Evolutionary conservation across 805 yeast species (phyloP).

Genomic region (Barnettozyma sp.): DNA sequence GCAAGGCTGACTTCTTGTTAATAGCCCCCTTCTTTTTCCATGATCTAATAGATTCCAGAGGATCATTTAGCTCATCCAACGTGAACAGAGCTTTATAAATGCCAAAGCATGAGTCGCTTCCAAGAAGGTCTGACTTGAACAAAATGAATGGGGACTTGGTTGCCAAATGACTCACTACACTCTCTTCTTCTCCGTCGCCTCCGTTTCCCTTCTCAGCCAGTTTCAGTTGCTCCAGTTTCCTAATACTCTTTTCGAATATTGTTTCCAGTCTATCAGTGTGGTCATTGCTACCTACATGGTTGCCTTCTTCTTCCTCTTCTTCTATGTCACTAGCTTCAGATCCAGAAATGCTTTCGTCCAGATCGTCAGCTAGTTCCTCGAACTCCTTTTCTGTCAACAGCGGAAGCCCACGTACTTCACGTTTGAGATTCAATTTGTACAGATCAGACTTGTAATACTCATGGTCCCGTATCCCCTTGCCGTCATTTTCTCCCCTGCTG

Average conservation of each 20-base stretch:
- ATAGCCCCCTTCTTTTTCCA: conserved; percentile 26
- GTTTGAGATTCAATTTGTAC: conserved; percentile 52
- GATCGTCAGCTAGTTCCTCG: conserved; percentile 43
- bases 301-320: conserved; percentile 10
- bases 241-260: conserved; percentile 19
- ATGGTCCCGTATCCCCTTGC: conserved; percentile 20
- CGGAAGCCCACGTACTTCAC: conserved; percentile 38
- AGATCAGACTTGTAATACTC: conserved; percentile 52
- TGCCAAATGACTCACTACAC: conserved; percentile 46
- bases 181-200: conserved; percentile 20
- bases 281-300: too few species aligned
- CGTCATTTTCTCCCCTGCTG: neutral
- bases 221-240: conserved; percentile 16
- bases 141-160: conserved; percentile 65
- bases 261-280: conserved; percentile 18
- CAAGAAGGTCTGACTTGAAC: conserved; percentile 44
- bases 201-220: conserved; percentile 13
- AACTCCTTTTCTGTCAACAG: conserved; percentile 52
- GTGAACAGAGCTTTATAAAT: conserved; percentile 59
- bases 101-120: conserved; percentile 48
- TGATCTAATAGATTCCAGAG: conserved; percentile 39
- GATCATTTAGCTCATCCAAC: conserved; percentile 36
- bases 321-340: conserved; percentile 34
- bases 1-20: conserved; percentile 55
- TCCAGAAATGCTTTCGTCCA: conserved; percentile 57